Evolutionary conservation across 495 filamentous ascomycete species (phyloP), one percentile per base, ranked within the genome.

Genomic region (Penicillium antarcticum): DNA sequence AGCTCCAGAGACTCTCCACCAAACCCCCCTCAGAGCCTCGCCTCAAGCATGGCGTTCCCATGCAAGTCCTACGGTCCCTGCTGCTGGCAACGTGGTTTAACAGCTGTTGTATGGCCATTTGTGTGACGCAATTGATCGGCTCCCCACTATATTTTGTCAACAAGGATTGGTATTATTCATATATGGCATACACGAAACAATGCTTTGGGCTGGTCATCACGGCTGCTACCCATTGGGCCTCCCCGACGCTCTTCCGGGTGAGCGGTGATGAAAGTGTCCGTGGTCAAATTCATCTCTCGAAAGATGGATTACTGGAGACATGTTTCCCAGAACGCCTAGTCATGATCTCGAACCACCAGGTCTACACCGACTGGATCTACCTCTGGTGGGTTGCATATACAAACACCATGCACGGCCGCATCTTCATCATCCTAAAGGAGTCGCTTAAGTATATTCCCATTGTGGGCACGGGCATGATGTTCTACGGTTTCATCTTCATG

Each of bases 331-430:
- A 85, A 62, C 74, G 84, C 16, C 56, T 85, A 45, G 75, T 87
- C 40, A 47, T 87, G 62, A 83, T 87, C 43, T 73, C 84, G 10
- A 87, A 87, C 43, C 84, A 87, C 56, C 83, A 86, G 60, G 79
- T 87, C 10, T 87, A 87, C 62, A 85, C 83, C 8, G 84, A 87
- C 47, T 87, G 84, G 84, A 69, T 87, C 8, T 87, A 87, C 59
- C 73, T 87, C 1, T 87, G 84, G 84, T 87, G 84, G 84, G 68
- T 82, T 34, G 77, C 81, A 11, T 87, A 87, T 56, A 80, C 83
- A 2, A 78, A 79, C 47, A 53, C 57, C 19, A 87, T 83, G 81
- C 84, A 87, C 56, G 84, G 84, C 6, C 83, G 82, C 42, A 69
- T 87, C 55, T 87, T 79, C 61, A 87, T 87, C 56, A 86, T 87